phyloP scores from a whole-genome alignment of 106 monocot genomes.

The Apostasia ramifera region DNA sequence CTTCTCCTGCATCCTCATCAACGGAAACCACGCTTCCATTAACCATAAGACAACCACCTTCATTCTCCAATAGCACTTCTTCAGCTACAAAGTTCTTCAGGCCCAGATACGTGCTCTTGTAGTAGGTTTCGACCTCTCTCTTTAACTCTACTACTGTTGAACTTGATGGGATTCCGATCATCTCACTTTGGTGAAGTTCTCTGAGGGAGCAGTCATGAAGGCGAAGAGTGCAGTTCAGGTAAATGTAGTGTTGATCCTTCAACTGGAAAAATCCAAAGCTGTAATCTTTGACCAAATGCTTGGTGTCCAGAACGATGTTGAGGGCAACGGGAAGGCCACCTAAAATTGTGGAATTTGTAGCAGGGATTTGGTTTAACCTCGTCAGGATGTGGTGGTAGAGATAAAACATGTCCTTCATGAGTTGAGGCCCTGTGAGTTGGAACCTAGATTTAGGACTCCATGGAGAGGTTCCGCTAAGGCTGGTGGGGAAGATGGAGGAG shows the following conservation, averaged over 20 bases:
- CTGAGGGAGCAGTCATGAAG: slow-evolving; percentile 6
- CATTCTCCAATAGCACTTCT: slow-evolving; percentile 13
- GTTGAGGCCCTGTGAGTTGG: slow-evolving; percentile 38
- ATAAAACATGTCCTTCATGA: slow-evolving; percentile 49
- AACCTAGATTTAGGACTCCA: not conserved
- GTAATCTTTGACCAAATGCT: slow-evolving; percentile 71
- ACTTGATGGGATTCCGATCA: slow-evolving; percentile 17
- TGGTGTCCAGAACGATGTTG: slow-evolving; percentile 55
- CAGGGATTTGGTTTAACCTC: not conserved
- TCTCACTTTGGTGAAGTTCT: slow-evolving; percentile 28
- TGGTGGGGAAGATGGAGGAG: slow-evolving; percentile 19
- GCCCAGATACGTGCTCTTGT: slow-evolving; percentile 57
- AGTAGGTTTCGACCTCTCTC: slow-evolving; percentile 32
- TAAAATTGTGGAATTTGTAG: slow-evolving; percentile 19
- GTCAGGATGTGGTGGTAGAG: slow-evolving; percentile 53
- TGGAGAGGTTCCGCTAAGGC: not conserved
- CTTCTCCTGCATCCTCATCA: slow-evolving; percentile 10
- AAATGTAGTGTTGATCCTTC: not conserved
- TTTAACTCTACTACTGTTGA: slow-evolving; percentile 59
- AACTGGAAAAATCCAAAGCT: not conserved
- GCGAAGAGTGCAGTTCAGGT: slow-evolving; percentile 36
- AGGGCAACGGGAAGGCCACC: slow-evolving; percentile 43
- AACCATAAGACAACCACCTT: slow-evolving; percentile 13
- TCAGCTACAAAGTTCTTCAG: slow-evolving; percentile 52
- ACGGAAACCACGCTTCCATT: slow-evolving; percentile 25